Conservation (phyloP, 345 rosid genomes). For the Rubroshorea leprosula region DNA sequence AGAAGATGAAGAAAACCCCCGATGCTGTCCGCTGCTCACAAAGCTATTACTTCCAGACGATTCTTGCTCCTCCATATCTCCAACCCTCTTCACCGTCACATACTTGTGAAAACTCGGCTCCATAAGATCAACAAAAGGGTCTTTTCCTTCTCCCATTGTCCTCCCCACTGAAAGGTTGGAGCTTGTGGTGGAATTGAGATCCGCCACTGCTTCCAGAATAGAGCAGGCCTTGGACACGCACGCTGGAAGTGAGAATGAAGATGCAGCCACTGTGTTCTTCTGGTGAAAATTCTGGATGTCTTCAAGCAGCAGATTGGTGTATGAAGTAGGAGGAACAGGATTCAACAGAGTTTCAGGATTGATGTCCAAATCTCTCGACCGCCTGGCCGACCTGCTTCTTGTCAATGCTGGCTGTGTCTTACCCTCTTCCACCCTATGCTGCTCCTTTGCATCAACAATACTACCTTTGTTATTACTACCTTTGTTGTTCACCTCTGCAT, state of each 20-base stretch:
- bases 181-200: slow-evolving; percentile 66
- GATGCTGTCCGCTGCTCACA: slow-evolving; percentile 33
- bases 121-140: slow-evolving; percentile 58
- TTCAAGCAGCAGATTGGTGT: slow-evolving; percentile 64
- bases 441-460: slow-evolving; percentile 28
- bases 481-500: slow-evolving; percentile 24
- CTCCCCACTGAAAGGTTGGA: slow-evolving; percentile 26
- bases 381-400: slow-evolving; percentile 70
- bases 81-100: slow-evolving; percentile 72
- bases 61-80: slow-evolving; percentile 71
- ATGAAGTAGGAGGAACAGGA: slow-evolving; percentile 50
- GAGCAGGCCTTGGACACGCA: slow-evolving; percentile 75
- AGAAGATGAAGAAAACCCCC: slow-evolving; percentile 45
- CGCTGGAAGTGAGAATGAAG: slow-evolving; percentile 44
- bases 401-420: slow-evolving; percentile 38
- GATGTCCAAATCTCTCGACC: slow-evolving; percentile 62
- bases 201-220: slow-evolving; percentile 76
- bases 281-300: slow-evolving; percentile 95
- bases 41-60: slow-evolving; percentile 92
- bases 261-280: slow-evolving; percentile 31
- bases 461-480: slow-evolving; percentile 25
- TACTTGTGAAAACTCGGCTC: slow-evolving; percentile 89
- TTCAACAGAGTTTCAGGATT: slow-evolving; percentile 49
- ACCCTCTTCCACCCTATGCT: slow-evolving; percentile 28
- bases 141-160: slow-evolving; percentile 19